A percentile compares a stretch with the other conserved stretches of the same genome.
Evolutionary conservation across 495 filamentous ascomycete species (phyloP).

Genomic region (Tuber microsphaerosporum): DNA sequence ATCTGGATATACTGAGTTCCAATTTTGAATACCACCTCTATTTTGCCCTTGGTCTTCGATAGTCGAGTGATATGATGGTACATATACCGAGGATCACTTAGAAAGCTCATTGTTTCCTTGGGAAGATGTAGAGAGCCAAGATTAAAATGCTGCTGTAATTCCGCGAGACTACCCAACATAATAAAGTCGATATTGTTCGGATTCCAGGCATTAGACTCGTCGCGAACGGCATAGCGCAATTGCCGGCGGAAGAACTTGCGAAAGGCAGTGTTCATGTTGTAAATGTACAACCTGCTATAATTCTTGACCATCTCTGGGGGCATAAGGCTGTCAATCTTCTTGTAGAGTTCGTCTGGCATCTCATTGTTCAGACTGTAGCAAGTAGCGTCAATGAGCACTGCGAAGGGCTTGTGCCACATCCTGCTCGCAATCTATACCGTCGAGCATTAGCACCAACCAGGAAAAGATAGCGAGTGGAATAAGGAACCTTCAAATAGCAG

Average conservation of each 20-base stretch:
- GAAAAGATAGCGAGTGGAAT: background rate
- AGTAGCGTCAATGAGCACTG: conserved; percentile 58
- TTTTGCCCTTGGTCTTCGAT: conserved; percentile 60
- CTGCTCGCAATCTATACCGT: conserved; percentile 53
- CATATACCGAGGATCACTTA: conserved; percentile 57
- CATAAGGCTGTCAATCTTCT: conserved; percentile 53
- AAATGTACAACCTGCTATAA: conserved; percentile 54
- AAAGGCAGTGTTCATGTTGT: conserved; percentile 62
- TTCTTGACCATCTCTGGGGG: conserved; percentile 54
- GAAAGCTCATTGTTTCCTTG: conserved; percentile 60
- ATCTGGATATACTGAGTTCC: conserved; percentile 62
- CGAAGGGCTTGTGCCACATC: conserved; percentile 61
- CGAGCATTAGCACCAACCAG: background rate
- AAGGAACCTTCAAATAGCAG: conserved; percentile 55
- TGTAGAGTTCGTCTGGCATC: conserved; percentile 54
- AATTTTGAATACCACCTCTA: conserved; percentile 59
- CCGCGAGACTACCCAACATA: conserved; percentile 54
- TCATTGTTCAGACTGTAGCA: conserved; percentile 58
- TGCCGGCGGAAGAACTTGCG: conserved; percentile 58
- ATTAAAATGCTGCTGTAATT: conserved; percentile 59
- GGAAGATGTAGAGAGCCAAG: conserved; percentile 56
- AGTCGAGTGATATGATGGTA: conserved; percentile 57
- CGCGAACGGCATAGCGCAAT: conserved; percentile 52
- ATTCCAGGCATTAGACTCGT: conserved; percentile 51
- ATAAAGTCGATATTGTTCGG: conserved; percentile 57